Percentiles rank a stretch among this genome's conserved stretches.
phyloP scores from a whole-genome alignment of 75 land plant genomes.

The Selaginella tamariscina region DNA sequence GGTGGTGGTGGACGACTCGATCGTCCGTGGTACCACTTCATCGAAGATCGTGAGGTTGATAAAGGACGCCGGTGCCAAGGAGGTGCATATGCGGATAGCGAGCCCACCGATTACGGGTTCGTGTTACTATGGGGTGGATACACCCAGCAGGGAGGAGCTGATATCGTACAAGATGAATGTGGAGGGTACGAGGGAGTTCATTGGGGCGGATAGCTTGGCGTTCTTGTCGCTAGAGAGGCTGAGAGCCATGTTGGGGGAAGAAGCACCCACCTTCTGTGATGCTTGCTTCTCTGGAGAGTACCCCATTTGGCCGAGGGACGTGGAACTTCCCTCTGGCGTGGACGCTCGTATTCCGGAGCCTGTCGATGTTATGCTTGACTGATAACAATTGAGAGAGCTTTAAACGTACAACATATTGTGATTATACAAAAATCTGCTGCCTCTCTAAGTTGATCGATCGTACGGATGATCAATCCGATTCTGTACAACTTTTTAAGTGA shows the following conservation, averaged over 20 bases:
- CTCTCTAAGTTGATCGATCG: too few species aligned
- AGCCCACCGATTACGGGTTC: conserved; percentile 26
- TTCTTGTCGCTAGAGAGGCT: conserved; percentile 24
- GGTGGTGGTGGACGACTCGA: conserved; percentile 25
- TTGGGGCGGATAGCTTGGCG: conserved; percentile 25
- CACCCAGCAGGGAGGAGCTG: conserved; percentile 22
- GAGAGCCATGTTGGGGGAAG: conserved; percentile 21
- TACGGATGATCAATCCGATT: too few species aligned
- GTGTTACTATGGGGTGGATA: conserved; percentile 27
- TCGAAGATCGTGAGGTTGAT: conserved; percentile 21
- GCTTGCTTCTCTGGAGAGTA: conserved; percentile 24
- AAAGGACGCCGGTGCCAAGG: conserved; percentile 21
- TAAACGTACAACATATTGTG: too few species aligned
- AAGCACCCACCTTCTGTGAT: conserved; percentile 22
- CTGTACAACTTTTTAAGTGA: too few species aligned
- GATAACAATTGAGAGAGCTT: too few species aligned
- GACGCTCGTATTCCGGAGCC: not conserved
- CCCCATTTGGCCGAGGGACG: conserved; percentile 16
- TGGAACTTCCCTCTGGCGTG: not conserved
- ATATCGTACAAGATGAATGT: conserved; percentile 23
- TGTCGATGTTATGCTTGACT: too few species aligned
- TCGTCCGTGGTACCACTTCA: conserved; percentile 23
- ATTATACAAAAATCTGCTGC: too few species aligned
- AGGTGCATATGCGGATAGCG: conserved; percentile 23
- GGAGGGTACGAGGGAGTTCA: conserved; percentile 16